A percentile compares a stretch with the other conserved stretches of the same genome.
phyloP scores from a whole-genome alignment of 495 filamentous ascomycete genomes.

The Daldinia bambusicola region DNA sequence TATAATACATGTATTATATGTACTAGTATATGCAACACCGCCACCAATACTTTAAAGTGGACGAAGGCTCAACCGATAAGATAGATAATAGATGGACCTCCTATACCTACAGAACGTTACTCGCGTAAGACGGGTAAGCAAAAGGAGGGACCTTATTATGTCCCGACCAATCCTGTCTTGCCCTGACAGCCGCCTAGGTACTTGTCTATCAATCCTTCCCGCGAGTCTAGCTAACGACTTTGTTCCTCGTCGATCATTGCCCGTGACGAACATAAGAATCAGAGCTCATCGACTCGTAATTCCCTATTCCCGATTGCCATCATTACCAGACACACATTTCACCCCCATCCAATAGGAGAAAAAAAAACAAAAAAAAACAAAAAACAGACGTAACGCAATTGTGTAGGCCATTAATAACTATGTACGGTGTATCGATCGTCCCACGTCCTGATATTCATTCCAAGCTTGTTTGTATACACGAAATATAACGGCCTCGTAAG shows the following conservation, averaged over 20 bases:
- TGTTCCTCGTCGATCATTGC: conserved; percentile 30
- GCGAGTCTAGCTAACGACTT: conserved; percentile 3
- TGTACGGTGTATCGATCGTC: conserved; percentile 12
- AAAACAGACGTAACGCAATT: not conserved
- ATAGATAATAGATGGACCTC: too few relatives aligned
- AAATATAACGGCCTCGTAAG: conserved; percentile 25
- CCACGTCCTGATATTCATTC: conserved; percentile 18
- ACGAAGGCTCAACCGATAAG: not conserved
- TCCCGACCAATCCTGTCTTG: not conserved
- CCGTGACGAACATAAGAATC: not conserved
- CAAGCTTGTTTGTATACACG: conserved; percentile 32
- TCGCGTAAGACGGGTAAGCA: conserved; percentile 1
- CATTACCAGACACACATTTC: not conserved
- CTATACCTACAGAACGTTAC: too few relatives aligned
- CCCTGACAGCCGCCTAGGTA: not conserved
- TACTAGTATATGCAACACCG: not conserved
- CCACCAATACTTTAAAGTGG: not conserved
- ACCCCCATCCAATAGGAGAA: not conserved
- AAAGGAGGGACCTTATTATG: not conserved
- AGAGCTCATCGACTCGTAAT: not conserved
- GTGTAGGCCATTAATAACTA: conserved; percentile 4
- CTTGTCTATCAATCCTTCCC: too few relatives aligned
- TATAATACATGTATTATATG: not conserved
- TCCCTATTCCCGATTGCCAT: not conserved
- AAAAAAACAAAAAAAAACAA: too few relatives aligned